These are phyloP conservation scores for Chytridium lagenaria DNA, from an alignment of 371 early-diverging fungal genomes.

Conservation along the genomic window DNA sequence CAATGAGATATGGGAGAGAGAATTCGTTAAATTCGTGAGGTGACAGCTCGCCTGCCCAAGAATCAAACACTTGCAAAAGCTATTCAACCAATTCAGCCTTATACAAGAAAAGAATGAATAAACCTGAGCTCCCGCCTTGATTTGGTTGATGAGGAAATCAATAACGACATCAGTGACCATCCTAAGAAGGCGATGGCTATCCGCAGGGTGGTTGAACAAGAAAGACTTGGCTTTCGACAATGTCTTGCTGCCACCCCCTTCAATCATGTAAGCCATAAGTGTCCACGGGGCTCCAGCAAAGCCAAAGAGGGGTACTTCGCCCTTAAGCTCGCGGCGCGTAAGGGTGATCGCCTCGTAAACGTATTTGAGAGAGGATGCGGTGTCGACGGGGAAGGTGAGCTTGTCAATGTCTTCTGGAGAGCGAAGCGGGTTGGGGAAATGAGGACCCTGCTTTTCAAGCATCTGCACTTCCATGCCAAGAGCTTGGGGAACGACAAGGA, in stretches of 20 bases:
- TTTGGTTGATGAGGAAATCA: conserved; percentile 89
- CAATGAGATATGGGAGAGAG: conserved; percentile 85
- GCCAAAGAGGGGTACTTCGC: conserved; percentile 92
- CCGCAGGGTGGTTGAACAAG: conserved; percentile 85
- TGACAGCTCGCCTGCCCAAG: conserved; percentile 92
- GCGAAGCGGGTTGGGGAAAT: conserved; percentile 84
- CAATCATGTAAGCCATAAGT: conserved; percentile 97
- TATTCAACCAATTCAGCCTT: no score
- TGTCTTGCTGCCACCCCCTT: conserved; percentile 96
- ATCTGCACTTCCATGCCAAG: conserved; percentile 93
- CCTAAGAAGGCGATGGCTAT: conserved; percentile 77
- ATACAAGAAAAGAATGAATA: conserved; percentile 23
- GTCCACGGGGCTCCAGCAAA: conserved; percentile 99
- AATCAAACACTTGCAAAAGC: conserved; percentile 96
- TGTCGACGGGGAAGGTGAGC: conserved; percentile 71
- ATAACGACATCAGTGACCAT: conserved; percentile 84
- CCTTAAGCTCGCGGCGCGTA: conserved; percentile 83
- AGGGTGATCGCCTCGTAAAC: conserved; percentile 96
- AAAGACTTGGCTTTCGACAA: conserved; percentile 88
- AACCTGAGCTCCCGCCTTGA: conserved; percentile 97
- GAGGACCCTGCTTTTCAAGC: conserved; percentile 92
- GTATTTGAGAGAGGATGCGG: conserved; percentile 77
- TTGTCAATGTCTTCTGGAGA: conserved; percentile 72
- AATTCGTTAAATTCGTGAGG: conserved; percentile 82
- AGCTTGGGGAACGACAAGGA: conserved; percentile 96